These are phyloP conservation scores for Kodamaea suecica DNA, from an alignment of 1,139 yeast genomes.

Conservation along the genomic window DNA sequence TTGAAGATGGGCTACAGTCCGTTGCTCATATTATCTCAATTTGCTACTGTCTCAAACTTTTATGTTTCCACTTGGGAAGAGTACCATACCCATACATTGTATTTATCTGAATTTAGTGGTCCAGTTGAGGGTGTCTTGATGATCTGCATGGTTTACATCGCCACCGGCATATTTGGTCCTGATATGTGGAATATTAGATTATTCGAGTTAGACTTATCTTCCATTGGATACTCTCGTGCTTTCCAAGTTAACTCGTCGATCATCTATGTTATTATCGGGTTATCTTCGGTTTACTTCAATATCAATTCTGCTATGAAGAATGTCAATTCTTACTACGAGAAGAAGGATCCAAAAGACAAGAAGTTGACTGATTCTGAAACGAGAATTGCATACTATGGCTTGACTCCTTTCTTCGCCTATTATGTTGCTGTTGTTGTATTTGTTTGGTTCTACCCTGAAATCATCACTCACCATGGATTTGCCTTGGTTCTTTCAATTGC, in stretches of 20 bases:
- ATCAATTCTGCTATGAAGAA: conserved; percentile 69
- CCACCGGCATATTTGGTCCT: conserved; percentile 72
- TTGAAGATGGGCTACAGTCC: conserved; percentile 70
- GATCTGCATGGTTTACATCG: conserved; percentile 50
- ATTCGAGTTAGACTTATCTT: conserved; percentile 32
- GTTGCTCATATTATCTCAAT: conserved; percentile 62
- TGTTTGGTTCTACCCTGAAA: conserved; percentile 47
- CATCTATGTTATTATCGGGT: conserved; percentile 49
- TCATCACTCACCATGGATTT: conserved; percentile 46
- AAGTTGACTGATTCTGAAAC: conserved; percentile 26
- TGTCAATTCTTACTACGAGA: conserved; percentile 53
- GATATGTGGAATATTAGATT: conserved; percentile 55
- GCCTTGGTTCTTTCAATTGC: conserved; percentile 72
- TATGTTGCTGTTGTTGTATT: conserved; percentile 53
- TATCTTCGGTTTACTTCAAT: conserved; percentile 62
- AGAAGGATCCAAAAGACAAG: conserved; percentile 14
- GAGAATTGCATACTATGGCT: conserved; percentile 54
- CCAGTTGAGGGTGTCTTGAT: conserved; percentile 92
- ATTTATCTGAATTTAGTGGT: conserved; percentile 77
- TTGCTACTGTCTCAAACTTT: conserved; percentile 76
- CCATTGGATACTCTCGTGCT: conserved; percentile 25
- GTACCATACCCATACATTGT: conserved; percentile 83
- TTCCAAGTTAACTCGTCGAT: conserved; percentile 37
- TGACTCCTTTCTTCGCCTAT: conserved; percentile 68
- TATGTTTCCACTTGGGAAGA: conserved; percentile 96